A percentile compares a stretch with the other conserved stretches of the same genome.
Evolutionary conservation across 2,329 filamentous ascomycete species (phyloP).

Genomic region (Alternaria viburni): DNA sequence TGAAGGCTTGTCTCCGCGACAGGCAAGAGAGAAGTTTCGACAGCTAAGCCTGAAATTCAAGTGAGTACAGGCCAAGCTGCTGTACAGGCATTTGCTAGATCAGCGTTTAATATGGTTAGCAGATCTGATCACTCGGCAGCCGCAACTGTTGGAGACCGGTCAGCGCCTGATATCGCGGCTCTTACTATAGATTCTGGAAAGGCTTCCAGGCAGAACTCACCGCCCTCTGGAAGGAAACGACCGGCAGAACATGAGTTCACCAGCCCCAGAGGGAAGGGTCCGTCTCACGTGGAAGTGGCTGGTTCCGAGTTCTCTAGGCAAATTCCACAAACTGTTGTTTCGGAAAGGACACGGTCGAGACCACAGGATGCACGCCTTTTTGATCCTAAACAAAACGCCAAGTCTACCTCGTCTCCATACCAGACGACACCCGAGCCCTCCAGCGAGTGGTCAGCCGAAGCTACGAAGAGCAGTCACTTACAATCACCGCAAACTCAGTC

Average conservation of each 20-base stretch:
- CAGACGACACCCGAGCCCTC: conserved; percentile 31
- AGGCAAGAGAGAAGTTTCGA: conserved; percentile 30
- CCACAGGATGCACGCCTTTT: conserved; percentile 27
- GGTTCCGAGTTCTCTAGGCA: conserved; percentile 37
- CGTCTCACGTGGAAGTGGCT: conserved; percentile 26
- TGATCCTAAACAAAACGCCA: conserved; percentile 24
- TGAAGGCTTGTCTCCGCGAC: conserved; percentile 19
- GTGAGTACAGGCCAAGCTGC: conserved; percentile 8
- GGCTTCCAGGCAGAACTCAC: conserved; percentile 28
- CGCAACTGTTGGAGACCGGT: conserved; percentile 34
- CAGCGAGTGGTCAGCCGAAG: conserved; percentile 32
- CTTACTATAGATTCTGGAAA: conserved; percentile 34
- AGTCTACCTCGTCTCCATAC: conserved; percentile 21
- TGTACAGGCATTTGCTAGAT: not conserved
- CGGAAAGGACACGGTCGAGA: conserved; percentile 25
- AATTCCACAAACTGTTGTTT: conserved; percentile 18
- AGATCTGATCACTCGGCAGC: conserved; percentile 32
- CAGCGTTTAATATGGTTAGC: conserved; percentile 17
- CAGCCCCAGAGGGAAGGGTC: conserved; percentile 33
- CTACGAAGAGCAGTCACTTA: conserved; percentile 23
- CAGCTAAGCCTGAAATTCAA: conserved; percentile 29
- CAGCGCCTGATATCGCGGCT: conserved; percentile 38
- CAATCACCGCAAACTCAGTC: conserved; percentile 20
- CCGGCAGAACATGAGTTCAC: conserved; percentile 36
- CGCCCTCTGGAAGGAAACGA: conserved; percentile 35